Percentiles rank a stretch among this genome's conserved stretches.
phyloP scores from a whole-genome alignment of 176 grass and related monocot species.

The Saccharum spontaneum region DNA sequence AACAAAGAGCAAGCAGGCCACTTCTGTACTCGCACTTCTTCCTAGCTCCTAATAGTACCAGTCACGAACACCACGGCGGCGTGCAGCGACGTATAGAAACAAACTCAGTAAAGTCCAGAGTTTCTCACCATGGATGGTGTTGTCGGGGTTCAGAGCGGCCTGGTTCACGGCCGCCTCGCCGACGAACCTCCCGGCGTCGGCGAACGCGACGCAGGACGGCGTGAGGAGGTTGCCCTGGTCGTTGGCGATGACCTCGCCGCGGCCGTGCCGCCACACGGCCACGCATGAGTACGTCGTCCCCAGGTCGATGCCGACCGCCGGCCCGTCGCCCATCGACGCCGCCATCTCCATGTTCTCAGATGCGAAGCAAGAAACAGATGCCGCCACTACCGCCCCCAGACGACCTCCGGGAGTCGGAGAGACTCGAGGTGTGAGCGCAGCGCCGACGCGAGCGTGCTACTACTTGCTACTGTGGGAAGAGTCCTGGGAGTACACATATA shows the following conservation, averaged over 20 bases:
- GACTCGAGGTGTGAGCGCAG: no score
- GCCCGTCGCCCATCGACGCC: background rate
- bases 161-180: no score
- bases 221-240: constrained; percentile 79
- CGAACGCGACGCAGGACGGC: constrained; percentile 49
- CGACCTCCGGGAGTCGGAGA: no score
- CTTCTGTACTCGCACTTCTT: background rate
- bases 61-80: background rate
- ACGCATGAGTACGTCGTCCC: constrained; percentile 18
- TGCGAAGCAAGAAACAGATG: no score
- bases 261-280: constrained; percentile 23
- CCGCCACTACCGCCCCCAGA: no score
- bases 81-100: background rate
- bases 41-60: background rate
- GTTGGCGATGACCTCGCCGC: constrained; percentile 39
- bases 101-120: background rate
- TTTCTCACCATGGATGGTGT: background rate
- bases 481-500: no score
- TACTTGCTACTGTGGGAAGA: no score
- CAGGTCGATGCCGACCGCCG: constrained; percentile 30
- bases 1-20: background rate
- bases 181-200: no score
- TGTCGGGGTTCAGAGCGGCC: no score
- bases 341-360: no score
- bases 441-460: no score